Base-by-base conservation (phyloP, 352 stramenopile genomes). In the Globisporangium canariense region DNA sequence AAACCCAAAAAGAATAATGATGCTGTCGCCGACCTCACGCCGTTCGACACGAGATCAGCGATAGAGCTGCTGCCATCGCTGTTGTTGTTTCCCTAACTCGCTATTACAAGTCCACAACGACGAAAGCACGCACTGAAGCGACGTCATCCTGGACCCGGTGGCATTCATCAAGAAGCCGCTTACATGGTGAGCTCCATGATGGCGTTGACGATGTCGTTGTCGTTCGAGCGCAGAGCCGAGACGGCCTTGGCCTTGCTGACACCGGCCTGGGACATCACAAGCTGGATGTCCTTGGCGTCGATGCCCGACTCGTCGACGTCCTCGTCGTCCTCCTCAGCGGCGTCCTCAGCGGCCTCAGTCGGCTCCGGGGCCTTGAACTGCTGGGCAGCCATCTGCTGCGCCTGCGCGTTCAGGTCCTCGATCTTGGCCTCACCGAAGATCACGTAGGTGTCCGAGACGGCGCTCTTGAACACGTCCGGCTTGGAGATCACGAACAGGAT, bases 171-270 rank as follows among this genome's bases (percentile, higher is more conserved):
- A 30, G 16, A 11, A 58, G 34, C 40, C 58, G 61, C 60, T 95
- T 98, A 99, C 77, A 98, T 99, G 66, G 97, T 99, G 69, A 99
- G 88, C 78, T 98, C 97, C 97, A 99, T 99, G 78, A 99, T 99
- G 62, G 96, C 90, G 83, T 99, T 99, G 46, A 99, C 97, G 71
- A 99, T 96, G 89, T 99, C 97, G 70, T 96, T 97, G 79, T 99
- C 93, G 80, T 99, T 99, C 56, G 96, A 96, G 86, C 98, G 98
- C 32, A 99, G 86, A 18, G 97, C 97, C 52, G 94, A 88, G 43
- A 99, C 95, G 68, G 98, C 98, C 84, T 98, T 98, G 62, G 88
- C 78, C 73, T 97, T 86, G 74, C 90, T 95, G 65, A 98, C 97
- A 67, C 88, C 82, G 52, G 94, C 85, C 75, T 96, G 87, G 60